Percentiles rank a stretch among this genome's conserved stretches.
These are phyloP conservation scores for Sclerotinia spermophila DNA, from an alignment of 2,329 filamentous ascomycete species.

Conservation along the genomic window DNA sequence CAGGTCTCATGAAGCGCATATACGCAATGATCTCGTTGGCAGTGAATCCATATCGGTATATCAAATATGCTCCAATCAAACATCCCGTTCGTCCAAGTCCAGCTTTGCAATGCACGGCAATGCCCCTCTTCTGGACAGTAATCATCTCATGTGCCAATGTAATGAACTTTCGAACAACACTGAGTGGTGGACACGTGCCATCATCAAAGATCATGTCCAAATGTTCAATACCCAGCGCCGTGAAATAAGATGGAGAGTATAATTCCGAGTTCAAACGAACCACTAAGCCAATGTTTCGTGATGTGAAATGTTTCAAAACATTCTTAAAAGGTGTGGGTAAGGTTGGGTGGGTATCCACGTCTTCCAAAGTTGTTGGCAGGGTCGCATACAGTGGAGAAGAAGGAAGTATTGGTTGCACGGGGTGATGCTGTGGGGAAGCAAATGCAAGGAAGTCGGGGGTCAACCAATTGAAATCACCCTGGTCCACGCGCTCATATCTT, in stretches of 20 bases:
- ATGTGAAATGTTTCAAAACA: conserved; percentile 82
- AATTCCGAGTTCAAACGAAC: conserved; percentile 93
- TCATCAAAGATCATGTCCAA: conserved; percentile 99
- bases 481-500: conserved; percentile 89
- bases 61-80: conserved; percentile 93
- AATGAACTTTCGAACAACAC: conserved; percentile 91
- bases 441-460: conserved; percentile 94
- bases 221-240: conserved; percentile 89
- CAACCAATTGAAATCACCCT: conserved; percentile 99
- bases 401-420: conserved; percentile 67
- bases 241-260: conserved; percentile 97
- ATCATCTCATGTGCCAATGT: conserved; percentile 94
- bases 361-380: conserved; percentile 72
- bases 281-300: conserved; percentile 85
- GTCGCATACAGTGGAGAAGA: conserved; percentile 69
- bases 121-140: conserved; percentile 82
- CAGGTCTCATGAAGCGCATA: conserved; percentile 98
- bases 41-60: conserved; percentile 95
- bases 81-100: conserved; percentile 93
- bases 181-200: conserved; percentile 86
- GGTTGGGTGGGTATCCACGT: conserved; percentile 64
- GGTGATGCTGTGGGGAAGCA: conserved; percentile 84
- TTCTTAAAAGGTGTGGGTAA: conserved; percentile 92
- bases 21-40: conserved; percentile 96
- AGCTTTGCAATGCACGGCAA: conserved; percentile 98